Conservation (phyloP, 306 rosid species). For the Biancaea sappan region DNA sequence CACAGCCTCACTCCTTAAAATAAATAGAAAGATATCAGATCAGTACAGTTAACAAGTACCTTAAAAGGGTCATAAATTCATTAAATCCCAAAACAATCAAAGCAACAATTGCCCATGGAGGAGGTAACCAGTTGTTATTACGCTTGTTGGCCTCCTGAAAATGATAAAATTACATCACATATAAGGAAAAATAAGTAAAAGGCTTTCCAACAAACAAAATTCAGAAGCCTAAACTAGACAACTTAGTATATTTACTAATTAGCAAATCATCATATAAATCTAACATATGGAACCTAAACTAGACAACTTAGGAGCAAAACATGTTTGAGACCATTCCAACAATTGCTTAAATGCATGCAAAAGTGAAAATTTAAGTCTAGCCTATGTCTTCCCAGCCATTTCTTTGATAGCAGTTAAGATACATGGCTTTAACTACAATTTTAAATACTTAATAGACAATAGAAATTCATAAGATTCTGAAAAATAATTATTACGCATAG, state of each 20-base stretch:
- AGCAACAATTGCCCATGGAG: slow-evolving; percentile 95
- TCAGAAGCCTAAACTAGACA: slow-evolving; percentile 14
- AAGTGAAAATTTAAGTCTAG: slow-evolving; percentile 7
- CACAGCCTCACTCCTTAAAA: neutral
- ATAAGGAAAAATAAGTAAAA: slow-evolving; percentile 11
- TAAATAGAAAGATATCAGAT: slow-evolving; percentile 5
- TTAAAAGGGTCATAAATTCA: slow-evolving; percentile 85
- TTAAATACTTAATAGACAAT: slow-evolving; percentile 10
- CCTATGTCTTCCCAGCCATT: slow-evolving; percentile 9
- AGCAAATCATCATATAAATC: neutral
- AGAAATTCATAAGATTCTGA: slow-evolving; percentile 7
- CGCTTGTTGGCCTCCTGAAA: slow-evolving; percentile 89
- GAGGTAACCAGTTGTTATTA: slow-evolving; percentile 85
- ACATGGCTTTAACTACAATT: slow-evolving; percentile 5
- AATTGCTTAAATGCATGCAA: neutral
- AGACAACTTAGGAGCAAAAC: neutral
- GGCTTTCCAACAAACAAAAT: neutral
- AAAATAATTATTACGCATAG: neutral
- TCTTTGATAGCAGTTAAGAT: neutral
- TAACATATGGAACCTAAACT: slow-evolving; percentile 7
- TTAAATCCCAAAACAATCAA: slow-evolving; percentile 79
- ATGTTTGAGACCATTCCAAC: neutral
- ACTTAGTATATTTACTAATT: slow-evolving; percentile 2
- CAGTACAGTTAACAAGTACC: slow-evolving; percentile 41
- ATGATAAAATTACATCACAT: slow-evolving; percentile 25